A percentile compares a stretch with the other conserved stretches of the same genome.
Conservation (phyloP, 768 basidiomycete genomes). For the Asterophora lycoperdoides region DNA sequence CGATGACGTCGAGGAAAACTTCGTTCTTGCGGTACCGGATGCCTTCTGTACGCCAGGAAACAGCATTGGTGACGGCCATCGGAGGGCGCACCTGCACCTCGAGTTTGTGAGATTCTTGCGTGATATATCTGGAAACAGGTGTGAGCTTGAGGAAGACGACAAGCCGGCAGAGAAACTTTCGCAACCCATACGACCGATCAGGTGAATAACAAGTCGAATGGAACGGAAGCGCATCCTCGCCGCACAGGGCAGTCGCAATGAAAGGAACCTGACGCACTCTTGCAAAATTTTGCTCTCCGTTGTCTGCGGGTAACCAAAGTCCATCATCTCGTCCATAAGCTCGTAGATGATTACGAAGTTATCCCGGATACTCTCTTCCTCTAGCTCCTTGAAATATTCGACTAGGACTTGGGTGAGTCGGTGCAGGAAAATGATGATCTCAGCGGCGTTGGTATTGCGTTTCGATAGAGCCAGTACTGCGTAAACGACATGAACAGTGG, state of each 20-base stretch:
- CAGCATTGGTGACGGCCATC: constrained; percentile 96
- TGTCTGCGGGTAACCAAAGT: constrained; percentile 98
- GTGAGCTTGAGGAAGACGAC: too few relatives aligned
- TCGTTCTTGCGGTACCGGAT: constrained; percentile 98
- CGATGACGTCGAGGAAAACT: constrained; percentile 97
- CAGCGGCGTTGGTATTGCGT: constrained; percentile 92
- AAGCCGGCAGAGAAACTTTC: too few relatives aligned
- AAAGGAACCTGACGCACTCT: constrained; percentile 54
- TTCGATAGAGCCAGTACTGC: constrained; percentile 93
- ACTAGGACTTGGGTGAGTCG: constrained; percentile 87
- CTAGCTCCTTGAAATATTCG: constrained; percentile 99
- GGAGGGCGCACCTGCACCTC: constrained; percentile 91
- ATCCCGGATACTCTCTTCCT: constrained; percentile 98
- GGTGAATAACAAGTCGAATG: too few relatives aligned
- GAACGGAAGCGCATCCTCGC: too few relatives aligned
- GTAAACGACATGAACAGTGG: background rate
- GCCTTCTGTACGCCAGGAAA: constrained; percentile 97
- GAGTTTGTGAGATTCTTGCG: constrained; percentile 96
- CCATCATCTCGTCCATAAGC: constrained; percentile 99
- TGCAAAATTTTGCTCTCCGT: constrained; percentile 99
- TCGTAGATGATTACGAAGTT: constrained; percentile 99
- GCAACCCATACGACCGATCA: too few relatives aligned
- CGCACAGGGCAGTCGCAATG: too few relatives aligned
- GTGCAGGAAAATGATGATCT: constrained; percentile 95
- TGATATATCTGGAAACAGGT: constrained; percentile 70